phyloP scores from a whole-genome alignment of 768 basidiomycete species.

The Tulasnella sp. region DNA sequence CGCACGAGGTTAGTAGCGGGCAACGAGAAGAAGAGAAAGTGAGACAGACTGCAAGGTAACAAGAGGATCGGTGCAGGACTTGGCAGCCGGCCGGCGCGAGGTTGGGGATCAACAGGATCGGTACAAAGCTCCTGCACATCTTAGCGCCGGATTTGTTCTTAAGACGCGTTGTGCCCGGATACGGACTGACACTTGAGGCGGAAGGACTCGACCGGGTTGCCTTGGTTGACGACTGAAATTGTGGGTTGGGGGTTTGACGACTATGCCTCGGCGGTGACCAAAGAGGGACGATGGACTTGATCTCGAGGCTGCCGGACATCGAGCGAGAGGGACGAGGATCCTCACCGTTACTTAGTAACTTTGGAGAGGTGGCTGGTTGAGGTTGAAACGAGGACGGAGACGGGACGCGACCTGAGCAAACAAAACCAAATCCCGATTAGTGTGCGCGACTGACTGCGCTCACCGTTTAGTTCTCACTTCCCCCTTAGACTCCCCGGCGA shows the following conservation, averaged over 20 bases:
- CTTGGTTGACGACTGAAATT: slow-evolving; percentile 58
- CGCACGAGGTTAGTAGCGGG: not conserved
- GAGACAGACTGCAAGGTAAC: slow-evolving; percentile 74
- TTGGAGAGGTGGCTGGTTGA: not conserved
- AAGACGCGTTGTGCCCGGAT: slow-evolving; percentile 56
- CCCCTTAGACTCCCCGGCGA: too few relatives aligned
- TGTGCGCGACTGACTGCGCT: too few relatives aligned
- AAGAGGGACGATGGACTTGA: slow-evolving; percentile 8
- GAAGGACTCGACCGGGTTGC: slow-evolving; percentile 57
- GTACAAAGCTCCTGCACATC: slow-evolving; percentile 72
- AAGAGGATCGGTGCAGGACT: slow-evolving; percentile 75
- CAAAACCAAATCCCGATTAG: not conserved
- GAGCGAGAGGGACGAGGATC: not conserved
- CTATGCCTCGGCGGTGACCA: not conserved
- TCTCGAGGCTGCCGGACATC: slow-evolving; percentile 4
- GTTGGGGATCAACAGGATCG: slow-evolving; percentile 69
- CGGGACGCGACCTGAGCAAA: not conserved
- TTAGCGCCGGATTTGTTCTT: slow-evolving; percentile 63
- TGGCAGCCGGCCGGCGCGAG: slow-evolving; percentile 71
- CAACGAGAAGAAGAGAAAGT: not conserved
- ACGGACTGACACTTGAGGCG: slow-evolving; percentile 70
- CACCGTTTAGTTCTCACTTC: too few relatives aligned
- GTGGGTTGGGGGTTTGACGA: slow-evolving; percentile 18
- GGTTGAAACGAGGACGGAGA: too few relatives aligned
- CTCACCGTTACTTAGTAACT: not conserved